Percentiles rank a stretch among this genome's conserved stretches.
These are phyloP conservation scores for Pterocarpus santalinus DNA, from an alignment of 306 rosid species.

Conservation along the genomic window DNA sequence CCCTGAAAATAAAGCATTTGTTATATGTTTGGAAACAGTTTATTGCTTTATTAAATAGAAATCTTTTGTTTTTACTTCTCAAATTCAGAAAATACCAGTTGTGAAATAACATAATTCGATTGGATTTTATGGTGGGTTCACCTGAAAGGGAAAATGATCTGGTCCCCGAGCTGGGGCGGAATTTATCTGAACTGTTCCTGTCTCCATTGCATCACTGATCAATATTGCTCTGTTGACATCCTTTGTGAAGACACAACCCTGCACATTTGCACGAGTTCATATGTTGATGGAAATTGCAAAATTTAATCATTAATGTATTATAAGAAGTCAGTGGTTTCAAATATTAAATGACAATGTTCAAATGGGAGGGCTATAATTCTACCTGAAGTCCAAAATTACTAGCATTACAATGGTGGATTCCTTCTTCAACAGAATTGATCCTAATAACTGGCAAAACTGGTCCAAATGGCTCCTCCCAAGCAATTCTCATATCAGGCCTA, in stretches of 20 bases:
- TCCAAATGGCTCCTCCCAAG: slow-evolving; percentile 99
- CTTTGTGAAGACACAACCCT: slow-evolving; percentile 96
- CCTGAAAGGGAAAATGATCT: slow-evolving; percentile 98
- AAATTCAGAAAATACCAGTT: slow-evolving; percentile 3
- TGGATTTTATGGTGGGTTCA: slow-evolving; percentile 38
- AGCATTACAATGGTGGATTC: slow-evolving; percentile 98
- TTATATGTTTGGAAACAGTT: slow-evolving; percentile 15
- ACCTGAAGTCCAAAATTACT: slow-evolving; percentile 99
- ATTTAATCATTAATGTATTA: too few relatives aligned
- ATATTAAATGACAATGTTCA: neutral
- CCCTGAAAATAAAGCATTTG: slow-evolving; percentile 67
- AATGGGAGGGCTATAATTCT: slow-evolving; percentile 4
- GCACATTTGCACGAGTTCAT: slow-evolving; percentile 19
- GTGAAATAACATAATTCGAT: neutral
- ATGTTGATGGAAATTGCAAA: too few relatives aligned
- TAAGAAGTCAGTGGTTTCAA: too few relatives aligned
- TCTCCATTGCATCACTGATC: slow-evolving; percentile 97
- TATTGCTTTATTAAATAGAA: neutral
- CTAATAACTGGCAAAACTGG: slow-evolving; percentile 91
- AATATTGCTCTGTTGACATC: slow-evolving; percentile 93
- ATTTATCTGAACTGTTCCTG: slow-evolving; percentile 97
- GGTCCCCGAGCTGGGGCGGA: slow-evolving; percentile 99
- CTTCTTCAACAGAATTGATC: slow-evolving; percentile 89
- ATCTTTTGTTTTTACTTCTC: neutral
- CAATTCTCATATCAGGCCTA: slow-evolving; percentile 97